Evolutionary conservation across 768 basidiomycete species (phyloP), one percentile per base, ranked within the genome.

Genomic region (Psilocybe subaeruginosa): DNA sequence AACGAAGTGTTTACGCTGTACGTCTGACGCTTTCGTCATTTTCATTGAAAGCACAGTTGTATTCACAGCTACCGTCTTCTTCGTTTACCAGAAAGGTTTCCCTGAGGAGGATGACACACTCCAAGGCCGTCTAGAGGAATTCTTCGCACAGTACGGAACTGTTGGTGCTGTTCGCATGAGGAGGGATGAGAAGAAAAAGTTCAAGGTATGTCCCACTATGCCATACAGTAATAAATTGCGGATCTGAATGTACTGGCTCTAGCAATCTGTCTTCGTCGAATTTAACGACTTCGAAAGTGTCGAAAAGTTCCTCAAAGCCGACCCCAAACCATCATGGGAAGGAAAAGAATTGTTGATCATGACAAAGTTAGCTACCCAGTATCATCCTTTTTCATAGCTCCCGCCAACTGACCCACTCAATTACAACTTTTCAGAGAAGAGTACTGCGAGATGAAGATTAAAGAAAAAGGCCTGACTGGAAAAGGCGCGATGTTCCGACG

Each of bases 381-480:
- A 45, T 52, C 35, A 19, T 41, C 31, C 27, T 33, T 11, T 3
- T 8, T 30, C 19, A 27, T 35, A 23, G 12, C 23, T 2, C 23
- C 23, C 23, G 23, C 2, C 23, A 23, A 23, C 23, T 23, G 23
- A n/a, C 31, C 12, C 11, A 9, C 31, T 56, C 60, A 39, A 16
- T 51, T 23, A 14, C 16, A 17, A 17, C 52, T 60, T 31, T 48
- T 31, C 63, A 94, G 92, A 70, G 88, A 88, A 64, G 91, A 80
- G 7, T 97, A 97, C 73, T 94, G 94, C 68, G 87, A 93, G 65
- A 95, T 95, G 95, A 98, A 97, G 77, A 91, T 95, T 74, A 90
- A 93, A 73, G 93, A 97, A 76, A 95, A 97, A 75, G 94, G 93
- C 8, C 82, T 97, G 48, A 86, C 82, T 1, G 91, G 90, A 29